Base-by-base conservation (phyloP, 2,329 filamentous ascomycete genomes). In the Aureobasidium sp. region DNA sequence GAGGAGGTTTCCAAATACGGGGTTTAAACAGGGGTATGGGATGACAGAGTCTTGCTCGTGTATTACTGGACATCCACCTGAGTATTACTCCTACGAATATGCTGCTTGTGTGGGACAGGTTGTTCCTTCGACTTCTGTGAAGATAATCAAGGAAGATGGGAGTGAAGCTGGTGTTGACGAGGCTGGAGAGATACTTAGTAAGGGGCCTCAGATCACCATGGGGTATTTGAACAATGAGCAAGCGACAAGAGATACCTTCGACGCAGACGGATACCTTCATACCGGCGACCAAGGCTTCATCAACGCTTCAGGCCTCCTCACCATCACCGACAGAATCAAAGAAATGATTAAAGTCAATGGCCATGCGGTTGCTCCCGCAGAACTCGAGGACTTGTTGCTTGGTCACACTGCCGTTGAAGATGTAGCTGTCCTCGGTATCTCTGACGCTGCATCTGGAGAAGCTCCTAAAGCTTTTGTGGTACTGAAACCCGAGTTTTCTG, bases 291-390 rank as follows among this genome's bases (percentile, higher is more conserved):
- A 81, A 45, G 85, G 83, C 2, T 69, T 73, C 7, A 79, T 87
- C 15, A 81, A 85, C 58, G 68, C 71, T 0, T 78, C 85, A 62
- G 83, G 82, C 0, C 76, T 84, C 65, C 74, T 87, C 10, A 78
- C 79, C 32, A 84, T 86, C 61, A 77, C 78, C 1, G 84, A 87
- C 67, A 78, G 84, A 0, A 83, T 87, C 69, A 88, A 88, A 73
- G 85, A 87, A 70, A 81, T 87, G 77, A 85, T 87, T 71, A 87
- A 87, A 69, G 84, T 87, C 10, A 86, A 86, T 64, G 85, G 85
- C 0, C 81, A 85, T 39, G 80, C 79, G 5, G 82, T 86, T 8
- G 82, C 84, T 7, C 85, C 85, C 0, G 84, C 84, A 0, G 85
- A 87, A 68, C 75, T 88, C 0, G 85, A 88, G 67, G 83, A 86